Evolutionary conservation across 768 basidiomycete genomes (phyloP), one percentile per base, ranked within the genome.

Genomic region (Tubosaeta brunneosetosa): DNA sequence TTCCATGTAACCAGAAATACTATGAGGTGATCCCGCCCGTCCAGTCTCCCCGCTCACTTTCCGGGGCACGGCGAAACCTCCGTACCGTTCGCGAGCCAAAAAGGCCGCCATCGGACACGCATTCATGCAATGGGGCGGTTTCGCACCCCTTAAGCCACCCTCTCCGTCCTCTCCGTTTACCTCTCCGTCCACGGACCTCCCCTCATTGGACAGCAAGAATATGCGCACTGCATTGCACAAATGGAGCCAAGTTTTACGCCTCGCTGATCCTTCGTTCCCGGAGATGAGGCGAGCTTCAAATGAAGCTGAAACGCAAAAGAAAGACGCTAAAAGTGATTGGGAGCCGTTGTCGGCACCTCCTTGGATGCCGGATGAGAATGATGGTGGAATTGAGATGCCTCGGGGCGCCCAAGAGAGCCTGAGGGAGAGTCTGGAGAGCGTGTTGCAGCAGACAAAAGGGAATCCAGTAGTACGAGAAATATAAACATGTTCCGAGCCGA

Each of bases 181-280:
- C 14, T 52, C 53, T 14, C 55, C 59, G 6, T 36, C 56, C 5
- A 57, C 25, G 26, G 61, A 64, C 2, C 56, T 12, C 1, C 47
- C 45, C 3, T 44, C 49, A 19, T 11, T 58, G 41, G 67, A 68
- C 37, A 64, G 44, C 55, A 50, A 52, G 33, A 50, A 64, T 22
- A 69, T 69, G 69, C 69, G 68, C 1, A 55, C 68, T 49, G 57
- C 66, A 12, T 37, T 69, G n/a, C 64, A 69, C 17, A 69, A 69
- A 29, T 69, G 68, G 68, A 67, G 68, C 33, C 68, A 69, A 42
- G 68, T 69, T 45, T 55, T 70, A 32, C 63, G 57, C 19, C 52
- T 67, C 17, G 57, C 67, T 31, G 67, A 69, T 43, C 67, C 69
- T 7, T 53, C 63, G 32, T 71, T 69, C 43, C 61, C 69, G 51